Evolutionary conservation across 2,329 filamentous ascomycete genomes (phyloP).

Genomic region (Ciborinia camelliae): DNA sequence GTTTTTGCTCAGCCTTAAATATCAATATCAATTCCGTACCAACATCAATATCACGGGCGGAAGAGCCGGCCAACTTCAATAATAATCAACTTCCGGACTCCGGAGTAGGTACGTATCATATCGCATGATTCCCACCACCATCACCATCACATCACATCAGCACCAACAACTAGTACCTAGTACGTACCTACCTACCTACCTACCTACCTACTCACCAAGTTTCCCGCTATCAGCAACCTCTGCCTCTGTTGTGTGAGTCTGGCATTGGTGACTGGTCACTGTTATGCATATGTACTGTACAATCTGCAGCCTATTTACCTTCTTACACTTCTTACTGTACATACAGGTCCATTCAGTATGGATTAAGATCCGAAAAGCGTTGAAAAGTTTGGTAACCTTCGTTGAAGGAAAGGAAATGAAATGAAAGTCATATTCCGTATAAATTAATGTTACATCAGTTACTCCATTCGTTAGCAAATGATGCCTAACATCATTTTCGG

Average conservation of each 20-base stretch:
- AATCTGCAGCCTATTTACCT: background rate
- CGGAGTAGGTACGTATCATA: too few relatives aligned
- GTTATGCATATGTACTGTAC: too few relatives aligned
- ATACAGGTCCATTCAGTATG: background rate
- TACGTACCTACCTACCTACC: too few relatives aligned
- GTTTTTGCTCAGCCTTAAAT: background rate
- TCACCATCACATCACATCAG: background rate
- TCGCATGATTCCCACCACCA: background rate
- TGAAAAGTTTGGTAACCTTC: background rate
- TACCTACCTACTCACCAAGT: too few relatives aligned
- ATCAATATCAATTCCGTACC: too few relatives aligned
- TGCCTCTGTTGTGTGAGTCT: too few relatives aligned
- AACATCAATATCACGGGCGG: background rate
- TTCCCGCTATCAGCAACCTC: constrained; percentile 2
- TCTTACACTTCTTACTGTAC: too few relatives aligned
- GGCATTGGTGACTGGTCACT: too few relatives aligned
- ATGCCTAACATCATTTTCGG: background rate
- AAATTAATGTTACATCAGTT: constrained; percentile 2
- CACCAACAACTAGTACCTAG: too few relatives aligned
- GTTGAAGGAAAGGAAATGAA: background rate
- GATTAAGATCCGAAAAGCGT: background rate
- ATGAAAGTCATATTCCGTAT: background rate
- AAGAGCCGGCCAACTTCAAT: background rate
- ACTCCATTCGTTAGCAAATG: background rate
- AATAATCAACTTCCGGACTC: too few relatives aligned